Evolutionary conservation across 768 basidiomycete species (phyloP).

Genomic region (Termitomyces heimii): DNA sequence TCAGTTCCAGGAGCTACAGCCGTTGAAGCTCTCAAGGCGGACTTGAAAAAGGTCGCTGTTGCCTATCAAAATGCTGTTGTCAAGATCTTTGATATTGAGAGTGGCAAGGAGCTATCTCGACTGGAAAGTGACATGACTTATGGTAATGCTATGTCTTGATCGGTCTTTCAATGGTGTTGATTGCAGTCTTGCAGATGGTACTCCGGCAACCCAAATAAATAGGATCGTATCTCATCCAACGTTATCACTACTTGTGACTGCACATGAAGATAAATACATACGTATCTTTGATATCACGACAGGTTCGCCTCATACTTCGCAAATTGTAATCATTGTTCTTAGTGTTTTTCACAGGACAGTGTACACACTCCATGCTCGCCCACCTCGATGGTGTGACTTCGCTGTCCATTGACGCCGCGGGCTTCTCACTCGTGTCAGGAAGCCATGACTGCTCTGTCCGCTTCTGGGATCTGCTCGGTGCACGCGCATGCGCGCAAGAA

Average conservation of each 20-base stretch:
- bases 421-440: constrained; percentile 82
- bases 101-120: constrained; percentile 67
- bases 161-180: neutral
- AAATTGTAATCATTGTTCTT: neutral
- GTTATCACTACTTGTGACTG: constrained; percentile 81
- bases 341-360: constrained; percentile 50
- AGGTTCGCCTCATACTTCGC: constrained; percentile 40
- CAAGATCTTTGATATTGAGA: constrained; percentile 89
- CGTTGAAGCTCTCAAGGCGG: constrained; percentile 76
- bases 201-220: constrained; percentile 77
- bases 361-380: constrained; percentile 84
- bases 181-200: constrained; percentile 47
- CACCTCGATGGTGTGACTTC: constrained; percentile 93
- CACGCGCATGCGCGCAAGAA: constrained; percentile 83
- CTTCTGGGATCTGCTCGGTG: constrained; percentile 88
- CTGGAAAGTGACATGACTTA: constrained; percentile 55
- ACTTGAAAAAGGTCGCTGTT: constrained; percentile 83
- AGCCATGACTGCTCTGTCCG: constrained; percentile 93
- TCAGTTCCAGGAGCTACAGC: constrained; percentile 72
- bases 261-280: constrained; percentile 91
- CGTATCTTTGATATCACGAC: constrained; percentile 82
- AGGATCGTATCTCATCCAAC: constrained; percentile 87
- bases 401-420: constrained; percentile 80
- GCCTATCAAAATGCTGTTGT: constrained; percentile 86
- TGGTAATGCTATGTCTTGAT: constrained; percentile 30